Percentiles rank a stretch among this genome's conserved stretches.
Evolutionary conservation across 2,329 filamentous ascomycete genomes (phyloP).

Genomic region (Aureobasidium pullulans): DNA sequence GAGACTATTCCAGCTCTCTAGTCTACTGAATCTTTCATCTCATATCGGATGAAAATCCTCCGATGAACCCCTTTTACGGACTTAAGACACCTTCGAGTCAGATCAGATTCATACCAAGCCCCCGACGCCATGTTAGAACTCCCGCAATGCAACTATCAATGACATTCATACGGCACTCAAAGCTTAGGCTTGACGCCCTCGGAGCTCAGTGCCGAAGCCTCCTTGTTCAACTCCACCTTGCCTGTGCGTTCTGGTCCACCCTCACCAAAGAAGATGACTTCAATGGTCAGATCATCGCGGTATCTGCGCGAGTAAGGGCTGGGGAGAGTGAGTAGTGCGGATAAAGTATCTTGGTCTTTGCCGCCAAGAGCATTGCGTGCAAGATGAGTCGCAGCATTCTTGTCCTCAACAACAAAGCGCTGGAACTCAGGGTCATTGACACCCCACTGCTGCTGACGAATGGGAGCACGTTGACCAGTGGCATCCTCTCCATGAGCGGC

Average conservation of each 20-base stretch:
- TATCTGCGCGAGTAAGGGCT: constrained; percentile 88
- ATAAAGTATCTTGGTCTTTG: constrained; percentile 87
- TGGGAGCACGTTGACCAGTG: constrained; percentile 75
- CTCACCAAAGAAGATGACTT: constrained; percentile 97
- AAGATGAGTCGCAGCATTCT: constrained; percentile 92
- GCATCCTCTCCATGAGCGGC: constrained; percentile 37
- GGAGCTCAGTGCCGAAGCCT: constrained; percentile 54
- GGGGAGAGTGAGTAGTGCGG: constrained; percentile 81
- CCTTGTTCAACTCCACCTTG: constrained; percentile 73
- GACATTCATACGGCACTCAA: constrained; percentile 6
- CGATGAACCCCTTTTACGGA: not conserved
- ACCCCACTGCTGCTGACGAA: constrained; percentile 87
- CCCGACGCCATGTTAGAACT: not conserved
- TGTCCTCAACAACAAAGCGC: constrained; percentile 89
- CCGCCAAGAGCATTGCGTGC: constrained; percentile 92
- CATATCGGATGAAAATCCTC: not conserved
- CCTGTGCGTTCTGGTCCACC: constrained; percentile 65
- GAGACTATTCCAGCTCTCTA: not conserved
- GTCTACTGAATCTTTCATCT: not conserved
- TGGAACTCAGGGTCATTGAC: constrained; percentile 64
- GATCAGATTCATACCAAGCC: not conserved
- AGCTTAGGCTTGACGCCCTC: constrained; percentile 19
- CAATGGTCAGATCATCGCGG: constrained; percentile 89
- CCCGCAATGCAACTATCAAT: constrained; percentile 8
- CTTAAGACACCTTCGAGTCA: not conserved